Evolutionary conservation across 305 asterid species (phyloP).

Genomic region (Fraxinus latifolia): DNA sequence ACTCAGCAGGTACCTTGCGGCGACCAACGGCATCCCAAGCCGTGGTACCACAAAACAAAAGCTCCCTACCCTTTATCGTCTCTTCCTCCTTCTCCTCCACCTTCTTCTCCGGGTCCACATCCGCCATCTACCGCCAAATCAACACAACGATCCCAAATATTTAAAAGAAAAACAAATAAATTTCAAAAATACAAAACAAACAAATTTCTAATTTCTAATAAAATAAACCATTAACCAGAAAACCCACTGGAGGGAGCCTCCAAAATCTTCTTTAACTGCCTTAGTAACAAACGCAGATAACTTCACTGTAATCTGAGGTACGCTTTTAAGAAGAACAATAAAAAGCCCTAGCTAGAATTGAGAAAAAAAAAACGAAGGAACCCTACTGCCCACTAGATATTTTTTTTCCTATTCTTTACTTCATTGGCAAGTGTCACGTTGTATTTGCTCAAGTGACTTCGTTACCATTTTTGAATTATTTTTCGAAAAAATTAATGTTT

Average conservation of each 20-base stretch:
- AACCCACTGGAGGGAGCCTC: neutral
- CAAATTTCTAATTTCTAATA: neutral
- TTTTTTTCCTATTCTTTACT: conserved; percentile 26
- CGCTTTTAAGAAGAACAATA: conserved; percentile 20
- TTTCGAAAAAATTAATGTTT: neutral
- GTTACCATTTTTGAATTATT: neutral
- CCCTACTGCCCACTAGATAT: conserved; percentile 39
- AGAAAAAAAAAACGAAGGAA: conserved; percentile 27
- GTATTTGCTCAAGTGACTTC: neutral
- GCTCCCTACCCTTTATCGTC: conserved; percentile 69
- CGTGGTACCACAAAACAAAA: conserved; percentile 86
- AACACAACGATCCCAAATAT: conserved; percentile 25
- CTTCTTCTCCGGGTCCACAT: conserved; percentile 54
- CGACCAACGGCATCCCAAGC: conserved; percentile 88
- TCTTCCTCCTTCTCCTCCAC: conserved; percentile 32
- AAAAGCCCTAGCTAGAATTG: conserved; percentile 20
- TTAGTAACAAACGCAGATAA: neutral
- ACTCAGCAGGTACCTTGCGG: conserved; percentile 56
- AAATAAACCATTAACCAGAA: conserved; percentile 34
- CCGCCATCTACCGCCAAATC: conserved; percentile 66
- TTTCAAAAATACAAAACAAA: conserved; percentile 15
- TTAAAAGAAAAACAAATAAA: conserved; percentile 5
- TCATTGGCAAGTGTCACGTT: neutral
- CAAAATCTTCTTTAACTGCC: neutral
- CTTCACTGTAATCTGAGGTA: conserved; percentile 31